A percentile compares a stretch with the other conserved stretches of the same genome.
These are phyloP conservation scores for Phaeodactylum tricornutum DNA, from an alignment of 108 stramenopile species.

Conservation along the genomic window DNA sequence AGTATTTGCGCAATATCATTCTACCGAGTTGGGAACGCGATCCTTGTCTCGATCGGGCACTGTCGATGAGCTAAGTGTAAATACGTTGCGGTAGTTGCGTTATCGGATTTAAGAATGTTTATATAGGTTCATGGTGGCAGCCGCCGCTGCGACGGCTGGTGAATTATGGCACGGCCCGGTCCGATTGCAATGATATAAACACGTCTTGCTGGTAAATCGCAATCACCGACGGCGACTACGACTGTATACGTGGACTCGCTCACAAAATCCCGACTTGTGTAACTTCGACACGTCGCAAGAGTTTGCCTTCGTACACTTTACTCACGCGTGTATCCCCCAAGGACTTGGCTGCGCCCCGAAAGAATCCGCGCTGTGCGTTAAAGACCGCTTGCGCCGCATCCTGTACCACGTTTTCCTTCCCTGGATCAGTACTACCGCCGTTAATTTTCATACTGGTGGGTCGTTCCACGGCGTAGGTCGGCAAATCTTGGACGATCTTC, in stretches of 20 bases:
- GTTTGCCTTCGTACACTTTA: constrained; percentile 70
- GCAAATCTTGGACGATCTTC: constrained; percentile 43
- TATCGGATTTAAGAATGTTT: too few relatives aligned
- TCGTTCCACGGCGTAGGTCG: constrained; percentile 41
- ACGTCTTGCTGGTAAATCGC: too few relatives aligned
- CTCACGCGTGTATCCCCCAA: constrained; percentile 68
- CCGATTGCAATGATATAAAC: too few relatives aligned
- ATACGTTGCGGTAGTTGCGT: too few relatives aligned
- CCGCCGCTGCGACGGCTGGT: too few relatives aligned
- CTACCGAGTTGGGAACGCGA: constrained; percentile 28
- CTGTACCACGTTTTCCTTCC: constrained; percentile 18
- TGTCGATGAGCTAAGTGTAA: too few relatives aligned
- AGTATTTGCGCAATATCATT: constrained; percentile 16
- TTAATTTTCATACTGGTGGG: too few relatives aligned
- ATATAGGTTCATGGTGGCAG: too few relatives aligned
- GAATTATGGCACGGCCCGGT: too few relatives aligned
- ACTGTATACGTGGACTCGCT: too few relatives aligned
- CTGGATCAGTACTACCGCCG: constrained; percentile 13
- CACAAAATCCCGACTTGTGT: constrained; percentile 51
- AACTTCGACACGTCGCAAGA: constrained; percentile 74
- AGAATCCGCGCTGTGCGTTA: constrained; percentile 63
- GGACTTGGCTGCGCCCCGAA: constrained; percentile 69
- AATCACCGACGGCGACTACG: too few relatives aligned
- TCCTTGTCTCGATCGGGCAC: constrained; percentile 34
- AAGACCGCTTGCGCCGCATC: constrained; percentile 51